Evolutionary conservation across 805 yeast genomes (phyloP).

Genomic region (Ogataea methylovora): DNA sequence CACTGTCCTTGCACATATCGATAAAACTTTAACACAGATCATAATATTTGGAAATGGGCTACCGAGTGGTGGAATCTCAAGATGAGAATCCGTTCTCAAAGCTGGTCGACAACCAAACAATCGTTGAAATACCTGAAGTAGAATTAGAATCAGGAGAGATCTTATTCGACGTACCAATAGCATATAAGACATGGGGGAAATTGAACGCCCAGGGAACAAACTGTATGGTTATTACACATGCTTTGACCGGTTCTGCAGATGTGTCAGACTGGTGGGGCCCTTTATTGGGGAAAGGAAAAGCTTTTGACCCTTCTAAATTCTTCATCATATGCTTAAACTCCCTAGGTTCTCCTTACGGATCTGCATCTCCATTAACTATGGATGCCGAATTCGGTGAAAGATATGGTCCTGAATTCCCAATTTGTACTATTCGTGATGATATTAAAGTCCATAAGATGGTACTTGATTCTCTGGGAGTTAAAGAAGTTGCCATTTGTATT

Average conservation of each 20-base stretch:
- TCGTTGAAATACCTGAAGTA: constrained; percentile 69
- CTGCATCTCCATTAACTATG: constrained; percentile 83
- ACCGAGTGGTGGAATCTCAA: constrained; percentile 35
- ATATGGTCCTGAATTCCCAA: constrained; percentile 93
- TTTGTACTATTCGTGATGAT: constrained; percentile 92
- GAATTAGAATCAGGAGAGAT: constrained; percentile 77
- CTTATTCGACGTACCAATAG: constrained; percentile 73
- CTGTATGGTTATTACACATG: constrained; percentile 89
- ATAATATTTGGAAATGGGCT: constrained; percentile 15
- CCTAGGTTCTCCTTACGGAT: constrained; percentile 95
- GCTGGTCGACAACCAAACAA: constrained; percentile 69
- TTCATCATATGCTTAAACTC: constrained; percentile 85
- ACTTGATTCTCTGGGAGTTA: constrained; percentile 74
- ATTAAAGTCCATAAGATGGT: constrained; percentile 70
- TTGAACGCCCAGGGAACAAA: constrained; percentile 65
- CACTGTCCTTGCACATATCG: neutral
- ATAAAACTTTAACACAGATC: neutral
- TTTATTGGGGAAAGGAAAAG: constrained; percentile 70
- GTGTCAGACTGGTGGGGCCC: constrained; percentile 99
- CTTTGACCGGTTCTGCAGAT: constrained; percentile 91
- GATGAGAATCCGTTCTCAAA: constrained; percentile 60
- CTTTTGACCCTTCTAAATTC: constrained; percentile 86
- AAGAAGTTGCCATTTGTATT: constrained; percentile 71
- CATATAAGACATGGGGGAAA: constrained; percentile 93
- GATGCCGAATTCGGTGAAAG: constrained; percentile 67